Evolutionary conservation across 345 rosid species (phyloP), one percentile per base, ranked within the genome.

Genomic region (Nasturtium officinale): DNA sequence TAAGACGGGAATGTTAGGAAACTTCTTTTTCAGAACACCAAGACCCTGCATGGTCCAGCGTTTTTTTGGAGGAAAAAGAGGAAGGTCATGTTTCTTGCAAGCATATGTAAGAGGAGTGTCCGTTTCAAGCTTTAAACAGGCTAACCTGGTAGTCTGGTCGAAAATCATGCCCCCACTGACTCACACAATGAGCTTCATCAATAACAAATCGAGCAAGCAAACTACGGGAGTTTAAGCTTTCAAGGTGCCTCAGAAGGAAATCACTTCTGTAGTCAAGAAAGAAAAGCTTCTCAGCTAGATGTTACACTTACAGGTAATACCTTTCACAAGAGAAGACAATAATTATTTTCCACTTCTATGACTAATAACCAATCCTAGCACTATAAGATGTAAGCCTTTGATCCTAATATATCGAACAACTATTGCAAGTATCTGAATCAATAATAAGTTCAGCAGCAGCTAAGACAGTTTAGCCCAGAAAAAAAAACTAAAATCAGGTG

Each of bases 101-200:
- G 29, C 58, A 62, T 25, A 30, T 28, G n/a, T 69, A 58, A 21
- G 9, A 57, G 57, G 15, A 59, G 35, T 73, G 58, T 20, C 17
- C 43, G 47, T 18, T 20, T 28, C 20, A 52, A 57, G 51, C 67
- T 50, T 35, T 55, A 52, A 30, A 67, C 50, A 55, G 60, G 68
- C 61, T 71, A 77, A 90, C 98, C 98, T 89, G 93, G 81, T 92
- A 92, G 81, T 92, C 98, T 16, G 93, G 97, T 82, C 98, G 87
- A 85, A 92, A 92, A 74, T 92, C 97, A 81, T 92, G 93, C 50
- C 96, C 98, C 98, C 98, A 92, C 81, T 92, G 97, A 69, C 97
- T 92, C 81, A 92, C 97, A 73, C 98, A 92, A 61, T 92, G 97
- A 67, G 98, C 98, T 87, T 92, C 98, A 78, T 92, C 98, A 78